Evolutionary conservation across 75 land plant species (phyloP).

Genomic region (Selaginella tamariscina): DNA sequence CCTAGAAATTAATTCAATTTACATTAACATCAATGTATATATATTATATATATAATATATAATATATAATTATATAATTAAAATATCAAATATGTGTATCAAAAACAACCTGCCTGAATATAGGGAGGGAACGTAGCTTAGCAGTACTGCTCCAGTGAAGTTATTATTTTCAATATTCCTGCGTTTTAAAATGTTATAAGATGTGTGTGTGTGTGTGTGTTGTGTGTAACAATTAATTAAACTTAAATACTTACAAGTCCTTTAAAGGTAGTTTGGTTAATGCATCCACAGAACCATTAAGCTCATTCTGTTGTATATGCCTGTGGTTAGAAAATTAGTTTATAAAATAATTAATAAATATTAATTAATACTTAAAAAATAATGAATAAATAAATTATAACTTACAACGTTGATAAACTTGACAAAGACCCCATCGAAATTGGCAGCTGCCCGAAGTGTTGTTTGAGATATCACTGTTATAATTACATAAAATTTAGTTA

Average conservation of each 20-base stretch:
- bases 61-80: not conserved
- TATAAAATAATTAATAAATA: too few relatives aligned
- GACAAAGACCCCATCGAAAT: not conserved
- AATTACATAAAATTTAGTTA: not conserved
- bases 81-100: not conserved
- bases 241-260: not conserved
- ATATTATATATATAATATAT: too few relatives aligned
- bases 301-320: not conserved
- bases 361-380: not conserved
- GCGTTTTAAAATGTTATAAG: not conserved
- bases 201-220: too few relatives aligned
- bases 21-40: too few relatives aligned
- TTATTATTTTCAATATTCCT: not conserved
- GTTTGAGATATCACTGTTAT: not conserved
- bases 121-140: not conserved
- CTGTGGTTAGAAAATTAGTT: too few relatives aligned
- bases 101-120: not conserved
- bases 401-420: not conserved
- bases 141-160: not conserved
- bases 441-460: not conserved
- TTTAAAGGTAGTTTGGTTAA: not conserved
- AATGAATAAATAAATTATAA: not conserved
- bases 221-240: not conserved
- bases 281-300: not conserved
- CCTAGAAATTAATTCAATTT: too few relatives aligned